Percentiles rank a stretch among this genome's conserved stretches.
Conservation (phyloP, 768 basidiomycete genomes). For the Lactarius psammicola region DNA sequence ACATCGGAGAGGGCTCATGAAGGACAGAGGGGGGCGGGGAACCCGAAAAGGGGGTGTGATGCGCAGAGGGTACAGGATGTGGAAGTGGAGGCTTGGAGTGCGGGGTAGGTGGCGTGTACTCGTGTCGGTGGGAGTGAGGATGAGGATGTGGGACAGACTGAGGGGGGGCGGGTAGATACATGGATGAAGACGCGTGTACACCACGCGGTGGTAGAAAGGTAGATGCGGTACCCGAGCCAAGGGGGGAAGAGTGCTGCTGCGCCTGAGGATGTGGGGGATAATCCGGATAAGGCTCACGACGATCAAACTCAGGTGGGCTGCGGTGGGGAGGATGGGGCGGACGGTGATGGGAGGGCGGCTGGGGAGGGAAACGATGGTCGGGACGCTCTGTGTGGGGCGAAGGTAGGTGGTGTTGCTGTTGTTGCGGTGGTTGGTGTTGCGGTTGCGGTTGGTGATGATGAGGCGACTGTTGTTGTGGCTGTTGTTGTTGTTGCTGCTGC, state of each 20-base stretch:
- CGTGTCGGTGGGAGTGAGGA: slow-evolving; percentile 28
- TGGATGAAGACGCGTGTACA: slow-evolving; percentile 21
- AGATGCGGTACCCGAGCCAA: slow-evolving; percentile 4
- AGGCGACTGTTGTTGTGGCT: slow-evolving; percentile 29
- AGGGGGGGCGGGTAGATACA: slow-evolving; percentile 27
- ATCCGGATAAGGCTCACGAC: slow-evolving; percentile 23
- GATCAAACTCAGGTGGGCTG: slow-evolving; percentile 27
- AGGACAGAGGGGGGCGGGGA: slow-evolving; percentile 24
- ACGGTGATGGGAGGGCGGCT: slow-evolving; percentile 29
- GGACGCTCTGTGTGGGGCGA: slow-evolving; percentile 32
- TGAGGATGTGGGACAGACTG: slow-evolving; percentile 29
- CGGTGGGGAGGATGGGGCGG: slow-evolving; percentile 25
- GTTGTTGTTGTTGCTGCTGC: slow-evolving; percentile 29
- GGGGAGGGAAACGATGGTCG: slow-evolving; percentile 28
- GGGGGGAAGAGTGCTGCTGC: slow-evolving; percentile 24
- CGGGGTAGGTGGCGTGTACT: slow-evolving; percentile 30
- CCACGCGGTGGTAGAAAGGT: slow-evolving; percentile 31
- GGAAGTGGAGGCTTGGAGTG: slow-evolving; percentile 19
- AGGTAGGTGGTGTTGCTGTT: slow-evolving; percentile 31
- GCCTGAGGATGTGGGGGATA: slow-evolving; percentile 25
- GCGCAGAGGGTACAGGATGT: slow-evolving; percentile 20
- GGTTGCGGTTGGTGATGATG: slow-evolving; percentile 34
- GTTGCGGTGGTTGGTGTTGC: slow-evolving; percentile 32
- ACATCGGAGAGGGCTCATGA: slow-evolving; percentile 37
- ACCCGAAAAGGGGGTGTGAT: slow-evolving; percentile 25